A percentile compares a stretch with the other conserved stretches of the same genome.
Evolutionary conservation across 2,329 filamentous ascomycete species (phyloP).

Genomic region (Chalara sp.): DNA sequence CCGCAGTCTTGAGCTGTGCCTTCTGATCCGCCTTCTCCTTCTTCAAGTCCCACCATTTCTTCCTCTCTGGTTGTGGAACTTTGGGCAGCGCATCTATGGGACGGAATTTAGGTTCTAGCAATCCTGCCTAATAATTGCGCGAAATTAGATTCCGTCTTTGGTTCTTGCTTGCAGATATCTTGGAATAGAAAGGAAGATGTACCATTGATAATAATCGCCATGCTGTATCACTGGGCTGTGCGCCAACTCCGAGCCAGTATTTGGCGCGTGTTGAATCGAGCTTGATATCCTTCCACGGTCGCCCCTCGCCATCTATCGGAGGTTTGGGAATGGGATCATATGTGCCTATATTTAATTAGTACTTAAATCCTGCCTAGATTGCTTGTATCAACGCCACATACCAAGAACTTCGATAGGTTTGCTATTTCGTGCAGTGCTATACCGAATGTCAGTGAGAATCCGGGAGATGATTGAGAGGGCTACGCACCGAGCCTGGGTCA

Average conservation of each 20-base stretch:
- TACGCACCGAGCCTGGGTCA: slow-evolving; percentile 79
- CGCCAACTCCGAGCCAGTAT: slow-evolving; percentile 96
- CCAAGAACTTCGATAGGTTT: slow-evolving; percentile 90
- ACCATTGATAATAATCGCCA: slow-evolving; percentile 86
- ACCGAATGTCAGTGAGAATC: slow-evolving; percentile 1
- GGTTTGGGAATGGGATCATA: slow-evolving; percentile 63
- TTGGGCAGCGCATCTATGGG: slow-evolving; percentile 1
- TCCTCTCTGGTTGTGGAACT: not conserved
- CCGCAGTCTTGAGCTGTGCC: not conserved
- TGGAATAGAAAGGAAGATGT: slow-evolving; percentile 13
- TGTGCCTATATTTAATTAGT: slow-evolving; percentile 36
- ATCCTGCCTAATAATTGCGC: slow-evolving; percentile 18
- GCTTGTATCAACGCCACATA: slow-evolving; percentile 14
- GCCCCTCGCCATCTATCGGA: slow-evolving; percentile 53
- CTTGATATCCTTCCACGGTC: slow-evolving; percentile 84
- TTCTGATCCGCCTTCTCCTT: not conserved
- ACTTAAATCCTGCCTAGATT: not conserved
- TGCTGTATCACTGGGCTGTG: slow-evolving; percentile 84
- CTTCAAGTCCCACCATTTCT: not conserved
- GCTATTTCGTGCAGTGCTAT: slow-evolving; percentile 76
- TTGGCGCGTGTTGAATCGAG: slow-evolving; percentile 74
- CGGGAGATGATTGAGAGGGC: not conserved
- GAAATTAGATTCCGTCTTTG: too few species aligned
- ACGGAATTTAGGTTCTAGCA: slow-evolving; percentile 26
- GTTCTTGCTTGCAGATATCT: not conserved